Conservation (phyloP, 2,329 filamentous ascomycete genomes). For the Chaetomium sp. region DNA sequence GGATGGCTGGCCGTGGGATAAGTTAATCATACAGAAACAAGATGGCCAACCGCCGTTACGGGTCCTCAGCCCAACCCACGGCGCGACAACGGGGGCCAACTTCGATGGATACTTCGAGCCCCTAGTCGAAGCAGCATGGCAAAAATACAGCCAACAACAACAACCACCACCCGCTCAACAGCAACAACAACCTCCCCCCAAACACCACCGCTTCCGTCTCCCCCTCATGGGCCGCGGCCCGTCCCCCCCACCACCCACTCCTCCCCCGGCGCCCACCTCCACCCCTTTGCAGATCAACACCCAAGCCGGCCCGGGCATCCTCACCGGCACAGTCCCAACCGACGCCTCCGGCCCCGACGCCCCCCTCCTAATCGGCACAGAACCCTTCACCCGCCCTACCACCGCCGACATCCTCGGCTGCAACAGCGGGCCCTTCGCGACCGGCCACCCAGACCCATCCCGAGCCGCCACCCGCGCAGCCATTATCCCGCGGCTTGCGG, state of each 20-base stretch:
- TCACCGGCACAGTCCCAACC: constrained; percentile 43
- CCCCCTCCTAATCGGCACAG: constrained; percentile 32
- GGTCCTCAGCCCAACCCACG: constrained; percentile 40
- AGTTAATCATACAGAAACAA: constrained; percentile 38
- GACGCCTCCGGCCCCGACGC: constrained; percentile 33
- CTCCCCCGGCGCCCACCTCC: neutral
- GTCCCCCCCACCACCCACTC: neutral
- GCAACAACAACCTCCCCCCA: neutral
- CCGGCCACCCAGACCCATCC: constrained; percentile 30
- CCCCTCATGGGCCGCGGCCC: neutral
- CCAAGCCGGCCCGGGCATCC: constrained; percentile 51
- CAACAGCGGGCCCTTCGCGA: constrained; percentile 55
- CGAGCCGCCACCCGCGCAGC: constrained; percentile 37
- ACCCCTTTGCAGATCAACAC: constrained; percentile 53
- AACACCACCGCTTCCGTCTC: neutral
- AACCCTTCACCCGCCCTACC: constrained; percentile 48
- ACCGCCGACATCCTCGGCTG: constrained; percentile 61
- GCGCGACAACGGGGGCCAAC: constrained; percentile 35
- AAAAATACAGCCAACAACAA: constrained; percentile 26
- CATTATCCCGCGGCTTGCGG: constrained; percentile 43
- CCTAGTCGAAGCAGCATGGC: constrained; percentile 39
- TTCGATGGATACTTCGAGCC: constrained; percentile 40
- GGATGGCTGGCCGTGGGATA: constrained; percentile 57
- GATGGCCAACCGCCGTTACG: constrained; percentile 30
- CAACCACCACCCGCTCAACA: neutral